phyloP scores from a whole-genome alignment of 768 basidiomycete species.

The Leccinellum albellum region DNA sequence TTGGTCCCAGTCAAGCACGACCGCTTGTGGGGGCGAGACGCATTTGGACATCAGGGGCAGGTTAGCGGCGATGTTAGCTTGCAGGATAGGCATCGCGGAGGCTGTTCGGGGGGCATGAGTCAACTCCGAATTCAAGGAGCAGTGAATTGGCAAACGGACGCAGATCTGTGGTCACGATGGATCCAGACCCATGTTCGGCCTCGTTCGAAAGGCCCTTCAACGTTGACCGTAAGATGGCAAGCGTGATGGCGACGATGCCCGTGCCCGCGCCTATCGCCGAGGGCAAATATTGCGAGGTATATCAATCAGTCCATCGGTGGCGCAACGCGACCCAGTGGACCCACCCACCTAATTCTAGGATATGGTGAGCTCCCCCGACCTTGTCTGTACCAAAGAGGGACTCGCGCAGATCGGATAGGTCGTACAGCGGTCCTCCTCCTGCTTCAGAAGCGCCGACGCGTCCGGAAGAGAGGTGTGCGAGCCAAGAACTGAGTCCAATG shows the following conservation, averaged over 20 bases:
- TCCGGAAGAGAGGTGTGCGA: slow-evolving; percentile 38
- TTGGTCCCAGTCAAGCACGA: slow-evolving; percentile 75
- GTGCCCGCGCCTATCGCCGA: slow-evolving; percentile 75
- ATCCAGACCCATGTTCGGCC: slow-evolving; percentile 15
- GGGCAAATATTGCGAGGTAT: too few species aligned
- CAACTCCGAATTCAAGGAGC: background rate
- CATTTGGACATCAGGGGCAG: slow-evolving; percentile 30
- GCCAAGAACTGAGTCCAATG: slow-evolving; percentile 79
- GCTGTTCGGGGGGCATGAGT: slow-evolving; percentile 39
- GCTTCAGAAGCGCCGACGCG: background rate
- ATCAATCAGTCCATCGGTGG: background rate
- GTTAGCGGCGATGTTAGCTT: slow-evolving; percentile 61
- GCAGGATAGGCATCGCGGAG: slow-evolving; percentile 76
- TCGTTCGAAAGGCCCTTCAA: slow-evolving; percentile 1
- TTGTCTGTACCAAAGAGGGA: slow-evolving; percentile 38
- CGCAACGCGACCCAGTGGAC: background rate
- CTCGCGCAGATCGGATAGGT: slow-evolving; percentile 28
- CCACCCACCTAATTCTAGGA: slow-evolving; percentile 68
- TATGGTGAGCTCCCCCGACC: slow-evolving; percentile 25
- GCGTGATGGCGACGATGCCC: slow-evolving; percentile 70
- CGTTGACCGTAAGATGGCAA: slow-evolving; percentile 54
- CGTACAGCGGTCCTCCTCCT: slow-evolving; percentile 1
- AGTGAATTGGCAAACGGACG: slow-evolving; percentile 40
- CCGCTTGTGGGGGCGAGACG: slow-evolving; percentile 27
- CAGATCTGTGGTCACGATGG: slow-evolving; percentile 69